phyloP scores from a whole-genome alignment of 2,329 filamentous ascomycete genomes.

The Allantophomopsis lycopodina region DNA sequence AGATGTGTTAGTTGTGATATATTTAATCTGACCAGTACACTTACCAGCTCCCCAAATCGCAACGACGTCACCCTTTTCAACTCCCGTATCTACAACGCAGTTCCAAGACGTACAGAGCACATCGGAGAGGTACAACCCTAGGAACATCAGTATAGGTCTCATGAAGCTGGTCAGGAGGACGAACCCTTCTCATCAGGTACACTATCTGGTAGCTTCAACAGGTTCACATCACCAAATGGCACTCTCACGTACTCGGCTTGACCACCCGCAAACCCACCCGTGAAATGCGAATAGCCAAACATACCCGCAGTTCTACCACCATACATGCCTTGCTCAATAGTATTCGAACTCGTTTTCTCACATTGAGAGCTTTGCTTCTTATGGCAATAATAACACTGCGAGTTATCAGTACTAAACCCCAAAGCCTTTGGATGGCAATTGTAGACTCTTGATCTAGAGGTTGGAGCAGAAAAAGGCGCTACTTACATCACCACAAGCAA shows the following conservation, averaged over 20 bases:
- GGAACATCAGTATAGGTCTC: neutral
- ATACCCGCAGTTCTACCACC: conserved; percentile 63
- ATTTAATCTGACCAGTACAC: neutral
- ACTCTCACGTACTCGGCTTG: conserved; percentile 82
- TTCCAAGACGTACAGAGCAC: conserved; percentile 72
- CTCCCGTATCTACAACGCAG: conserved; percentile 68
- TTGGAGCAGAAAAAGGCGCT: conserved; percentile 6
- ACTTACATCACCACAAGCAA: conserved; percentile 48
- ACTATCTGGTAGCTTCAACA: conserved; percentile 63
- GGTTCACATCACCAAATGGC: conserved; percentile 66
- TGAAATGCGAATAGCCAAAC: conserved; percentile 66
- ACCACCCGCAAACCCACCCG: conserved; percentile 75
- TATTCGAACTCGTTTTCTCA: conserved; percentile 66
- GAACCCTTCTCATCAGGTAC: conserved; percentile 72
- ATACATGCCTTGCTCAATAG: conserved; percentile 60
- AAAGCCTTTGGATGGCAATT: no score
- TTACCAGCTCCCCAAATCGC: conserved; percentile 66
- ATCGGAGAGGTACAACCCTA: conserved; percentile 60
- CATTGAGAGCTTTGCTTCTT: conserved; percentile 70
- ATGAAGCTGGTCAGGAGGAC: neutral
- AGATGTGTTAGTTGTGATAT: no score
- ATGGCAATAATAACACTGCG: conserved; percentile 60
- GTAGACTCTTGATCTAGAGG: neutral
- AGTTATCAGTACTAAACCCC: no score
- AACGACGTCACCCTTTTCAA: conserved; percentile 64